These are phyloP conservation scores for Primulina tabacum DNA, from an alignment of 257 asterid genomes.

Conservation along the genomic window DNA sequence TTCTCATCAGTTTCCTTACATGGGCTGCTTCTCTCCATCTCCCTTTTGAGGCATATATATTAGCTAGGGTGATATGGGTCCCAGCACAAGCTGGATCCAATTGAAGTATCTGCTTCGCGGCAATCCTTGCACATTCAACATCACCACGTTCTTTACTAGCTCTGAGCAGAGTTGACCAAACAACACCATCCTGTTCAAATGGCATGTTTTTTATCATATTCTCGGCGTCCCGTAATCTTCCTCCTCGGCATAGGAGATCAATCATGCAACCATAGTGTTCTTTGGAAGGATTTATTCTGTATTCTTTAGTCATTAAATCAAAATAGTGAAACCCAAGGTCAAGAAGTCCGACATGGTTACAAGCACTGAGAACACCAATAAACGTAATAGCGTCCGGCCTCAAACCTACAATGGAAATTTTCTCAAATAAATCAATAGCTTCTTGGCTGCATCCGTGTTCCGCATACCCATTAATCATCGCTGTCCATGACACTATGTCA, in stretches of 20 bases:
- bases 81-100: slow-evolving; percentile 78
- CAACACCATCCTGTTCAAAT: slow-evolving; percentile 62
- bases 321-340: slow-evolving; percentile 74
- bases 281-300: slow-evolving; percentile 53
- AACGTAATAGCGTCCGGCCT: slow-evolving; percentile 76
- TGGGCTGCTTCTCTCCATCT: slow-evolving; percentile 78
- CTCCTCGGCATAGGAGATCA: slow-evolving; percentile 89
- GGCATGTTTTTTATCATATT: slow-evolving; percentile 79
- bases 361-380: slow-evolving; percentile 79
- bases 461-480: slow-evolving; percentile 89
- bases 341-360: slow-evolving; percentile 75
- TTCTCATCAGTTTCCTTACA: slow-evolving; percentile 70
- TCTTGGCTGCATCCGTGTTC: slow-evolving; percentile 80
- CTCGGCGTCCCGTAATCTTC: slow-evolving; percentile 68
- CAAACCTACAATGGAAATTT: slow-evolving; percentile 42
- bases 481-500: slow-evolving; percentile 83
- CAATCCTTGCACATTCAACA: slow-evolving; percentile 63
- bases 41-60: slow-evolving; percentile 69
- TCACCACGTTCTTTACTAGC: slow-evolving; percentile 73
- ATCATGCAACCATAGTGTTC: slow-evolving; percentile 95
- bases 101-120: slow-evolving; percentile 61
- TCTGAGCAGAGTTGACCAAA: slow-evolving; percentile 80
- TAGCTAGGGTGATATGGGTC: slow-evolving; percentile 73
- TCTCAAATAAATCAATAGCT: slow-evolving; percentile 75
- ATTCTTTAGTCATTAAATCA: slow-evolving; percentile 51